Conservation (phyloP, 2,329 filamentous ascomycete genomes). For the Grosmannia huntii region DNA sequence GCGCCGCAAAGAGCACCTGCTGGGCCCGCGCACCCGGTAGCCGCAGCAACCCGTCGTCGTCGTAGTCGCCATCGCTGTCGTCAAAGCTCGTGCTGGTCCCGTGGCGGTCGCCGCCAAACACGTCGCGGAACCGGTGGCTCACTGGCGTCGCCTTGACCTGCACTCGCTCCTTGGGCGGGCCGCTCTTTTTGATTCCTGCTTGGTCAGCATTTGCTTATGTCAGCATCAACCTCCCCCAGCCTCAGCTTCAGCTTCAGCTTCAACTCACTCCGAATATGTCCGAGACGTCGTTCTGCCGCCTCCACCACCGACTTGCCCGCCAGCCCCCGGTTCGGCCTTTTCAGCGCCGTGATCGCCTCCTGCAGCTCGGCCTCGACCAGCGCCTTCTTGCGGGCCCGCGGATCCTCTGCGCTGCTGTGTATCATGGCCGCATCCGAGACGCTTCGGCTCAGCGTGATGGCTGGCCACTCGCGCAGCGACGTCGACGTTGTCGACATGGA, state of each 20-base stretch:
- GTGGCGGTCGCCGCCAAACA: constrained; percentile 17
- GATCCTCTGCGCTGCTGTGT: constrained; percentile 25
- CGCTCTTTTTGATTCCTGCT: constrained; percentile 22
- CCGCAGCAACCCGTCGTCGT: background rate
- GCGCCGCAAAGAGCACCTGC: background rate
- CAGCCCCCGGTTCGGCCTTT: constrained; percentile 62
- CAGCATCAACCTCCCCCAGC: no score
- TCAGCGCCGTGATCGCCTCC: constrained; percentile 59
- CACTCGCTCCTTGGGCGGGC: constrained; percentile 22
- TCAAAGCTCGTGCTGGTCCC: background rate
- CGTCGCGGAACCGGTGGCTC: constrained; percentile 41
- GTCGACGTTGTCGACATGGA: constrained; percentile 2
- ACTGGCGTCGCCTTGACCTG: constrained; percentile 46
- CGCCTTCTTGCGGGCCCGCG: constrained; percentile 52
- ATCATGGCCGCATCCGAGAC: constrained; percentile 11
- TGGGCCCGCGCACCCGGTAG: background rate
- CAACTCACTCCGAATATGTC: constrained; percentile 7
- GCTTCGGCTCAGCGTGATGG: constrained; percentile 24
- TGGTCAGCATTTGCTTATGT: constrained; percentile 20
- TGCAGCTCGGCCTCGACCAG: constrained; percentile 56
- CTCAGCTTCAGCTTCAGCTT: no score
- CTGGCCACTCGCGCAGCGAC: constrained; percentile 30
- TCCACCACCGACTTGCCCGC: constrained; percentile 56
- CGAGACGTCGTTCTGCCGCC: constrained; percentile 48
- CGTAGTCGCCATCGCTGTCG: background rate